A percentile compares a stretch with the other conserved stretches of the same genome.
phyloP scores from a whole-genome alignment of 306 rosid species.

The Vigna mungo region DNA sequence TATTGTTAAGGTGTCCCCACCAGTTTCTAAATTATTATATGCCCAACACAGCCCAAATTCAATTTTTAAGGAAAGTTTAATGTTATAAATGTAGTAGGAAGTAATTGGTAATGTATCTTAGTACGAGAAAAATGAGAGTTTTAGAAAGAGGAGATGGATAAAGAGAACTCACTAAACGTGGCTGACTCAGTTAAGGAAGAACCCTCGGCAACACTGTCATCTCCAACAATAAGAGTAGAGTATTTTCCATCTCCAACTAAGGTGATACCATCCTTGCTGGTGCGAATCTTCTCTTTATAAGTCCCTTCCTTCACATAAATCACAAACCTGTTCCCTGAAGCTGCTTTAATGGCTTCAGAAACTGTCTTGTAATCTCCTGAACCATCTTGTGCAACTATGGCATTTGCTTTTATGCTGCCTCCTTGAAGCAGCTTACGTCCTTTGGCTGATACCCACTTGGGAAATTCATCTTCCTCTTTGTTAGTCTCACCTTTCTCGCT shows the following conservation, averaged over 20 bases:
- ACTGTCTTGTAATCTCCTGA: slow-evolving; percentile 55
- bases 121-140: not conserved
- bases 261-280: slow-evolving; percentile 56
- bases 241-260: slow-evolving; percentile 65
- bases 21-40: not conserved
- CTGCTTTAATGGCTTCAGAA: slow-evolving; percentile 60
- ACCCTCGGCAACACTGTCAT: slow-evolving; percentile 44
- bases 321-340: slow-evolving; percentile 59
- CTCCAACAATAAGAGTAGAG: slow-evolving; percentile 50
- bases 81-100: too few relatives aligned
- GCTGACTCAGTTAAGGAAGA: slow-evolving; percentile 48
- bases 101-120: too few relatives aligned
- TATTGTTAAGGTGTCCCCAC: not conserved
- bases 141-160: not conserved
- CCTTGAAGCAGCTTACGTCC: slow-evolving; percentile 52
- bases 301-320: slow-evolving; percentile 60
- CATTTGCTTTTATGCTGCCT: slow-evolving; percentile 49
- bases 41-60: not conserved
- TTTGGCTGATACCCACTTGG: slow-evolving; percentile 48
- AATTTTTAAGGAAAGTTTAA: too few relatives aligned
- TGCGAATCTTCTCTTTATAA: slow-evolving; percentile 59
- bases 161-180: slow-evolving; percentile 53
- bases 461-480: slow-evolving; percentile 30
- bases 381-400: slow-evolving; percentile 58
- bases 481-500: not conserved